Evolutionary conservation across 176 grass and related monocot species (phyloP).

Genomic region (Triticum timopheevii): DNA sequence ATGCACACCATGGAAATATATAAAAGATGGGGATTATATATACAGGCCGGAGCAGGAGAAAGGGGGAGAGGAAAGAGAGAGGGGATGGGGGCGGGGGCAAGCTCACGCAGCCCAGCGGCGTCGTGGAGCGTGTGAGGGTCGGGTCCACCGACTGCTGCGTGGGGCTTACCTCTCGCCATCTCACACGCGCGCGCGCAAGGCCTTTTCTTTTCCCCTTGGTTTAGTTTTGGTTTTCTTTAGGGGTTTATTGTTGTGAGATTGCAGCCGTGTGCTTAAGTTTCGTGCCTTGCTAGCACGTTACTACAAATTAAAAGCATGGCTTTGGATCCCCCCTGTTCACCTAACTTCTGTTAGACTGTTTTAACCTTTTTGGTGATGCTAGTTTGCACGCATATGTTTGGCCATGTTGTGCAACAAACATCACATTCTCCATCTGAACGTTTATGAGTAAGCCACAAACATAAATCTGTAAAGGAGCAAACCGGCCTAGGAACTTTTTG

Average conservation of each 20-base stretch:
- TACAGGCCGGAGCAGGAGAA: slow-evolving; percentile 26
- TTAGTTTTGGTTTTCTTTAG: slow-evolving; percentile 39
- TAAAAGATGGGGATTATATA: slow-evolving; percentile 41
- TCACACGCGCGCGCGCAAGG: neutral
- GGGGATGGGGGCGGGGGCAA: neutral
- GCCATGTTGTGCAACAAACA: neutral
- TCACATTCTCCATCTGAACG: neutral
- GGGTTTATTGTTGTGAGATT: neutral
- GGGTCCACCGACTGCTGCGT: slow-evolving; percentile 46
- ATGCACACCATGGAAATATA: slow-evolving; percentile 41
- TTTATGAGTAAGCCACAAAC: neutral
- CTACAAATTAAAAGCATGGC: neutral
- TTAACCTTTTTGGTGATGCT: neutral
- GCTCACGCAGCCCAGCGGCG: slow-evolving; percentile 43
- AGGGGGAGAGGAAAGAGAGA: neutral
- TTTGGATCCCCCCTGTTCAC: neutral
- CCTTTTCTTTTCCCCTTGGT: neutral
- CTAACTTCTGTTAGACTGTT: slow-evolving; percentile 32
- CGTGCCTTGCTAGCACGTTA: neutral
- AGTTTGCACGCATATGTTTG: neutral
- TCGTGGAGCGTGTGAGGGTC: slow-evolving; percentile 47
- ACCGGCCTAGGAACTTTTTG: no score
- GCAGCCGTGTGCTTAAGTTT: neutral
- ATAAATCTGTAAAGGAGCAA: no score
- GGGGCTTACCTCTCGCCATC: slow-evolving; percentile 40